These are phyloP conservation scores for Primulina tabacum DNA, from an alignment of 257 asterid species.

Conservation along the genomic window DNA sequence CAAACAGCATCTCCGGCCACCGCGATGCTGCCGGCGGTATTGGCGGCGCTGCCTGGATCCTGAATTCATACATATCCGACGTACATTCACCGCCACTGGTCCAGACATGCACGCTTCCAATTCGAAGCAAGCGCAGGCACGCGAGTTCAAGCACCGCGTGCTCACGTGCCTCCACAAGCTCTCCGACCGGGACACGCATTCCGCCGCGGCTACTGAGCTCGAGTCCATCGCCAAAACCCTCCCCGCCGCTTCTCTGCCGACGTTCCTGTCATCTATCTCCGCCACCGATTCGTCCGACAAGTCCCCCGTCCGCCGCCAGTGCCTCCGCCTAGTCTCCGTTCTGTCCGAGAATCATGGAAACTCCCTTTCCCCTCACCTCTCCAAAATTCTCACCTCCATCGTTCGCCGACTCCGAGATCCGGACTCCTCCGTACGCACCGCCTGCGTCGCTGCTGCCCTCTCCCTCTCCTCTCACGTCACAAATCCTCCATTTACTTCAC, in stretches of 20 bases:
- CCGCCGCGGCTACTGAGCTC: conserved; percentile 76
- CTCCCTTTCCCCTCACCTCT: conserved; percentile 64
- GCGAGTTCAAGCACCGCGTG: conserved; percentile 75
- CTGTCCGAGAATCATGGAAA: conserved; percentile 67
- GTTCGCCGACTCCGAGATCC: conserved; percentile 80
- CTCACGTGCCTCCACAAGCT: conserved; percentile 87
- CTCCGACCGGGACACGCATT: conserved; percentile 86
- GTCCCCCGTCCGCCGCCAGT: conserved; percentile 76
- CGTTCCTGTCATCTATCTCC: conserved; percentile 65
- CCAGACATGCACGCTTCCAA: conserved; percentile 43
- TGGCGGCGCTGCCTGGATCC: conserved; percentile 42
- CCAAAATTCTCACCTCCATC: conserved; percentile 69
- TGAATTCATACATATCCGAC: neutral
- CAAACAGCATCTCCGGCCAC: conserved; percentile 26
- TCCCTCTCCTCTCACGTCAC: conserved; percentile 61
- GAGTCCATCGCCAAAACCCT: conserved; percentile 67
- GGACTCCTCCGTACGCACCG: conserved; percentile 73
- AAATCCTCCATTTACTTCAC: conserved; percentile 55
- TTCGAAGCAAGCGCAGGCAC: conserved; percentile 55
- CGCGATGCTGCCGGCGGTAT: conserved; percentile 51
- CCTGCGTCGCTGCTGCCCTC: conserved; percentile 63
- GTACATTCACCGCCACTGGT: neutral
- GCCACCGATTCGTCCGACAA: conserved; percentile 80
- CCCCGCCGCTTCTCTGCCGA: conserved; percentile 51
- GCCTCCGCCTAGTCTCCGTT: conserved; percentile 62